Evolutionary conservation across 1,284 basidiomycete genomes (phyloP), one percentile per base, ranked within the genome.

Genomic region (Tilletia indica): DNA sequence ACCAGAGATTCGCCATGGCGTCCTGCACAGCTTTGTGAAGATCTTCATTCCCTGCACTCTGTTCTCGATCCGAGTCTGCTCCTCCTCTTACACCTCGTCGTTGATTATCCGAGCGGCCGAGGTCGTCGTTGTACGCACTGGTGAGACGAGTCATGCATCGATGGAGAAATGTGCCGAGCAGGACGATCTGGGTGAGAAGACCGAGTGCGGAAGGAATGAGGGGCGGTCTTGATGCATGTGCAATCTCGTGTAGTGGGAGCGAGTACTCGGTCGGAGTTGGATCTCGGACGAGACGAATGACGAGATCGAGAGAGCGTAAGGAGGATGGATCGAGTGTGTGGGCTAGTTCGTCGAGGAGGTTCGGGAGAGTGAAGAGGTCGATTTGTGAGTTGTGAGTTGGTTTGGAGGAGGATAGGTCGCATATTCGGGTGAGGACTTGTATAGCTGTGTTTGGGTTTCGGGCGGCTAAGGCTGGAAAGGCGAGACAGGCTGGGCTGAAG

Each of bases 401-500:
- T 9, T 9, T 8, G 42, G 42, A 45, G 51, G 51, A 54, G 11
- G 51, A n/a, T 16, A 54, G 51, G 1, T 54, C 19, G 51, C 51
- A 54, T 19, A 54, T 6, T n/a, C 21, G 51, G 6, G 51, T 25
- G 12, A 54, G 51, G 51, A 54, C 16, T 25, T 54, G 51, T 54
- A 54, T 54, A 0, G 51, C 51, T 54, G 21, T 54, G 3, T 54
- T 54, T 8, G 51, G 21, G 16, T 54, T 54, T 54, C 51, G 51
- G 6, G 51, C 51, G 6, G 51, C 51, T 2, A 54, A 4, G 16
- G 51, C 51, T 9, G 51, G 51, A 19, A 54, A 54, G 51, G 51
- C 51, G 51, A 54, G 51, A 25, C 51, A 19, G 51, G 51, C 51
- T 19, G 51, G 51, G 21, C 51, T 54, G 51, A 54, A 54, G 16